phyloP scores from a whole-genome alignment of 345 rosid species.

The Turritis glabra region DNA sequence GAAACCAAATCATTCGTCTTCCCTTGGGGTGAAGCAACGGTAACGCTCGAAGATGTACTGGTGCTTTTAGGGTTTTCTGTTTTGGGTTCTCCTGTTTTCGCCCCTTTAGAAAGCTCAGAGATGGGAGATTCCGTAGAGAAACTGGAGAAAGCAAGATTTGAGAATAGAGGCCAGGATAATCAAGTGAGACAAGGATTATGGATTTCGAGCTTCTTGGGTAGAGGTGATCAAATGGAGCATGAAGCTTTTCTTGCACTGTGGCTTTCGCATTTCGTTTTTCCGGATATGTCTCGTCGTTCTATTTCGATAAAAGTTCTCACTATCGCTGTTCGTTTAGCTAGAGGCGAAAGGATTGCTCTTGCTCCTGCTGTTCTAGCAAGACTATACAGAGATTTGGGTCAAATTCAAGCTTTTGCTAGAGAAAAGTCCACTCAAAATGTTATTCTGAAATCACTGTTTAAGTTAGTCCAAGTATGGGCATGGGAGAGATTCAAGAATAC shows the following conservation, averaged over 20 bases:
- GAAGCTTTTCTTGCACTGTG: constrained; percentile 53
- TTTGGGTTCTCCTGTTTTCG: constrained; percentile 44
- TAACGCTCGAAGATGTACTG: constrained; percentile 52
- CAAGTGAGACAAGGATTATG: not conserved
- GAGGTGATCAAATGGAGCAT: constrained; percentile 38
- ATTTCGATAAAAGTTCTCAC: constrained; percentile 6
- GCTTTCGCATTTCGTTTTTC: constrained; percentile 39
- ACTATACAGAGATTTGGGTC: constrained; percentile 46
- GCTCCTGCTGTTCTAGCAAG: constrained; percentile 49
- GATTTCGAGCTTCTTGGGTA: constrained; percentile 33
- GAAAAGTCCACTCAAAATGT: not conserved
- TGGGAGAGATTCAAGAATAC: constrained; percentile 50
- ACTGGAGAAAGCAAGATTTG: not conserved
- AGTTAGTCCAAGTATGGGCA: constrained; percentile 47
- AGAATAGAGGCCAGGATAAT: not conserved
- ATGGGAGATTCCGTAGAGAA: not conserved
- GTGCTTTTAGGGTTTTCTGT: constrained; percentile 47
- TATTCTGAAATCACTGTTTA: constrained; percentile 38
- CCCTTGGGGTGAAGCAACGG: constrained; percentile 58
- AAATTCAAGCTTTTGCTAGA: not conserved
- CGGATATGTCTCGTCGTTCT: not conserved
- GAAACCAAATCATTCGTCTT: constrained; percentile 50
- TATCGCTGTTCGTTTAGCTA: constrained; percentile 46
- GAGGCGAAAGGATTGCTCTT: constrained; percentile 46
- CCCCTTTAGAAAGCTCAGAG: constrained; percentile 16